Percentiles rank a stretch among this genome's conserved stretches.
Evolutionary conservation across 768 basidiomycete species (phyloP).

Genomic region (Paxillus rubicundulus): DNA sequence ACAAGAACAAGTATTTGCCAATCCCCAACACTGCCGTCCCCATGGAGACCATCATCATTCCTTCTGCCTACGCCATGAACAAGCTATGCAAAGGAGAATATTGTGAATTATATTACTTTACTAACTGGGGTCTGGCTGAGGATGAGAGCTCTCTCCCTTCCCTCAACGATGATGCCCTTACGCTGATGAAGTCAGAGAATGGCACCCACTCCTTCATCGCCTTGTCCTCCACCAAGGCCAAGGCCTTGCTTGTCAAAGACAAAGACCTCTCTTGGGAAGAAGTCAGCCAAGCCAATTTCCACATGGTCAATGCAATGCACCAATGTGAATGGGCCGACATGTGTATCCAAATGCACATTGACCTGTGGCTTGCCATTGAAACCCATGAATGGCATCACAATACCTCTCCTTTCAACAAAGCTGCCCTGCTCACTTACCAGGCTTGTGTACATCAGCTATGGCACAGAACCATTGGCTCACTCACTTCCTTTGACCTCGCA

Average conservation of each 20-base stretch:
- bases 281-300: background rate
- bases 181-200: background rate
- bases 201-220: background rate
- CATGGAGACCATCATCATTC: background rate
- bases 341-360: background rate
- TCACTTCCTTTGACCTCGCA: too few species aligned
- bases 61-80: background rate
- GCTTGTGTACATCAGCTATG: too few species aligned
- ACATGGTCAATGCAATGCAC: background rate
- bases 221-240: fast-evolving
- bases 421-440: too few species aligned
- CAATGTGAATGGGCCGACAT: background rate
- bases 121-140: background rate
- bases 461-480: too few species aligned
- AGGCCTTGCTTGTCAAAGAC: background rate
- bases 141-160: background rate
- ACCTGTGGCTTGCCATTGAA: too few species aligned
- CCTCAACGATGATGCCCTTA: background rate
- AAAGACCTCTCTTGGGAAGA: background rate
- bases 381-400: too few species aligned
- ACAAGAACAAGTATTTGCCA: background rate
- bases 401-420: too few species aligned
- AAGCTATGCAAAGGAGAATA: background rate
- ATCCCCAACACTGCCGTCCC: background rate
- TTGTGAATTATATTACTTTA: background rate